These are phyloP conservation scores for Stagonosporopsis cucurbitacearum DNA, from an alignment of 2,329 filamentous ascomycete genomes.

Conservation along the genomic window DNA sequence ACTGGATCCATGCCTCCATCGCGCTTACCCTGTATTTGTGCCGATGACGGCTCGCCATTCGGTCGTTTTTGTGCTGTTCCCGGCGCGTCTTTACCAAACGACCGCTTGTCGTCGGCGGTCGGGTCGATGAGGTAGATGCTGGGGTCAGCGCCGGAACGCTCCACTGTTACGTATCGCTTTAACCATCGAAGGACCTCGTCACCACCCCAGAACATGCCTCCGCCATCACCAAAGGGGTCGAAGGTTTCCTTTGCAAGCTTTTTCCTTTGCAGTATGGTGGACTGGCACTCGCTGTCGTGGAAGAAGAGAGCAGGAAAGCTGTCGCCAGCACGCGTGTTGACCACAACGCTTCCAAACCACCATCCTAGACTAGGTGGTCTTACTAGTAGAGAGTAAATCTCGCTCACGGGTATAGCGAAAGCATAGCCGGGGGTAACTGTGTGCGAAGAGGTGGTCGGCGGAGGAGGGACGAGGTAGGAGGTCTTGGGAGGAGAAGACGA, in stretches of 20 bases:
- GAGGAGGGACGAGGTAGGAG: slow-evolving; percentile 88
- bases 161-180: slow-evolving; percentile 79
- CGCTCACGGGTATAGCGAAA: slow-evolving; percentile 87
- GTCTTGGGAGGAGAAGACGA: slow-evolving; percentile 81
- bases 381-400: slow-evolving; percentile 89
- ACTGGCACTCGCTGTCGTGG: slow-evolving; percentile 95
- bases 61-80: slow-evolving; percentile 45
- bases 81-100: slow-evolving; percentile 72
- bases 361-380: slow-evolving; percentile 92
- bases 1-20: slow-evolving; percentile 90
- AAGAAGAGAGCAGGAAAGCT: slow-evolving; percentile 97
- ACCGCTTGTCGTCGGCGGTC: slow-evolving; percentile 78
- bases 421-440: slow-evolving; percentile 78
- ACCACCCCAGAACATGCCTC: slow-evolving; percentile 95
- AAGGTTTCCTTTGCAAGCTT: slow-evolving; percentile 82
- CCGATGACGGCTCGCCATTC: slow-evolving; percentile 38
- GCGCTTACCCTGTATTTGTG: slow-evolving; percentile 45
- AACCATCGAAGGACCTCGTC: slow-evolving; percentile 95
- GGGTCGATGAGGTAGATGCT: slow-evolving; percentile 93
- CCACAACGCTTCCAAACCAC: slow-evolving; percentile 97
- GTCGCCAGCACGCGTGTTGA: slow-evolving; percentile 89
- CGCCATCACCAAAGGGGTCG: slow-evolving; percentile 84
- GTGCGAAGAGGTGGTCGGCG: slow-evolving; percentile 82
- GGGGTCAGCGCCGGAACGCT: slow-evolving; percentile 83
- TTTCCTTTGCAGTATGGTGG: slow-evolving; percentile 92